Percentiles rank a stretch among this genome's conserved stretches.
These are phyloP conservation scores for Rhizopus arrhizus DNA, from an alignment of 371 early-diverging fungal species.

Conservation along the genomic window DNA sequence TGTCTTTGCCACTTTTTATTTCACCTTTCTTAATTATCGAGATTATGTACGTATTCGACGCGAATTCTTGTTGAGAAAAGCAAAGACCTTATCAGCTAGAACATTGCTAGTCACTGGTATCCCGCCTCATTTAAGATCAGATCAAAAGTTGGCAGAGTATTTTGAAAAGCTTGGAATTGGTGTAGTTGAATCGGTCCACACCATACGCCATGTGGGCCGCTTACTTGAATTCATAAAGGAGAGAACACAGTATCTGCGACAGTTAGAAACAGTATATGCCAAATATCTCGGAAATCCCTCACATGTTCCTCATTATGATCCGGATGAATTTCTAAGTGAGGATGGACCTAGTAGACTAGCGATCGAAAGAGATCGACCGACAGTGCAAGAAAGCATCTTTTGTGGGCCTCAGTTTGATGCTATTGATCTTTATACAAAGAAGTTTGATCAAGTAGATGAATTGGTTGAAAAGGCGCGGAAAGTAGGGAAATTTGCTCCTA, in stretches of 20 bases:
- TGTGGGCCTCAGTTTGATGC: conserved; percentile 67
- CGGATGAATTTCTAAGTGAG: conserved; percentile 26
- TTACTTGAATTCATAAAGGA: conserved; percentile 49
- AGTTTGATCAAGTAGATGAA: conserved; percentile 65
- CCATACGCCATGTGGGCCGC: conserved; percentile 57
- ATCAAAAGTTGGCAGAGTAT: conserved; percentile 56
- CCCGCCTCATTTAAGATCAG: conserved; percentile 57
- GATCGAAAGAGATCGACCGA: conserved; percentile 30
- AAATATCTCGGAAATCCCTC: conserved; percentile 56
- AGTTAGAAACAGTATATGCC: conserved; percentile 46
- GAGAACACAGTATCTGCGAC: conserved; percentile 44
- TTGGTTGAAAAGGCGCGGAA: conserved; percentile 62
- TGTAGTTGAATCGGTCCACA: conserved; percentile 60
- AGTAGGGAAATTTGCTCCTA: conserved; percentile 58
- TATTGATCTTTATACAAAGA: conserved; percentile 67
- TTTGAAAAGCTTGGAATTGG: conserved; percentile 62
- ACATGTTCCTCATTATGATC: conserved; percentile 40
- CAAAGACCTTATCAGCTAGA: conserved; percentile 56
- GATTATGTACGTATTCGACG: conserved; percentile 62
- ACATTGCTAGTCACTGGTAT: conserved; percentile 64
- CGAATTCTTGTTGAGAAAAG: conserved; percentile 51
- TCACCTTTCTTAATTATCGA: conserved; percentile 62
- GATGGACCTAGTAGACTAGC: conserved; percentile 17
- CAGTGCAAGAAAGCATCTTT: conserved; percentile 29
- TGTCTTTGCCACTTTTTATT: conserved; percentile 63